Evolutionary conservation across 257 asterid genomes (phyloP), one percentile per base, ranked within the genome.

Genomic region (Thymus quinquecostatus): DNA sequence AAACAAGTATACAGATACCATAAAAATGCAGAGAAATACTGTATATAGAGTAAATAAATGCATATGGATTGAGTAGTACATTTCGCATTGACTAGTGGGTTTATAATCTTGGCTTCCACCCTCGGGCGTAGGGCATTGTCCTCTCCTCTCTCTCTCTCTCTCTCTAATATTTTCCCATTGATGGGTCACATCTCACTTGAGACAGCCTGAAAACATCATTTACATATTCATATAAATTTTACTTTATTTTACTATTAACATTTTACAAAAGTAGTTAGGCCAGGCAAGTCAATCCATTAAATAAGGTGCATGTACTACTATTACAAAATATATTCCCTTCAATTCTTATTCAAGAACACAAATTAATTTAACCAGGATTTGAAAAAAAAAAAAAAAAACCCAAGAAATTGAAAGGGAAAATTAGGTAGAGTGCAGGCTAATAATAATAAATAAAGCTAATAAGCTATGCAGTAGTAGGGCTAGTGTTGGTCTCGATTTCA

Each of bases 101-200:
- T 29, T 44, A 30, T 13, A 28, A 3, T 38, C 32, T 71, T 62
- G 64, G 64, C 29, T 51, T 73, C 61, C 60, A 73, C 61, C 73
- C 72, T 65, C 54, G 68, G 78, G 68, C 73, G 32, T 21, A 60
- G 68, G 73, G 68, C 68, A 66, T 65, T 63, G 68, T 60, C 64
- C 64, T 62, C 69, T 6, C 56, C 12, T 45, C 21, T 21, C 21
- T 21, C 21, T 21, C 21, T 21, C 21, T 21, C 21, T 21, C 21
- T 21, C 21, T 21, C 21, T 21, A 36, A 71, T 34, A 50, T 21
- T 61, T 71, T 61, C 45, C 45, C 64, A 72, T 62, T 34, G 68
- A 74, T 65, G 41, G 51, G 78, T 56, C 78, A 74, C 78, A 66
- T 74, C 78, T 66, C 78, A 65, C 34, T 73, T 65, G 64, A 55